These are phyloP conservation scores for Suillus occidentalis DNA, from an alignment of 768 basidiomycete genomes.

Conservation along the genomic window DNA sequence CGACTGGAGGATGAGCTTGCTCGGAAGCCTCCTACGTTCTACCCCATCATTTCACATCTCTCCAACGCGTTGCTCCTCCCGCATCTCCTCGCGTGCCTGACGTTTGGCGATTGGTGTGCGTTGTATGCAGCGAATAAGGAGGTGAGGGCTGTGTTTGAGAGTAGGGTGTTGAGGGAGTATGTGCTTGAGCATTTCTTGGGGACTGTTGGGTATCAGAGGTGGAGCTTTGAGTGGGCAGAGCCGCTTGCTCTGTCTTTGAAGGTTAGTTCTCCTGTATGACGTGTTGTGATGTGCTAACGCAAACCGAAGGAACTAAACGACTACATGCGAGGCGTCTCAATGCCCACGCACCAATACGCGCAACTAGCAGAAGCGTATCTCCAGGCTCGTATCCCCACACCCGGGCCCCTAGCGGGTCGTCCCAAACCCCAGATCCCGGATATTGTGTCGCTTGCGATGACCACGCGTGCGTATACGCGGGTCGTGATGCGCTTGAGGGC, in stretches of 20 bases:
- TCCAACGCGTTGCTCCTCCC: conserved; percentile 51
- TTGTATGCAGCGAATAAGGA: conserved; percentile 57
- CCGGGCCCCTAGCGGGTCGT: conserved; percentile 35
- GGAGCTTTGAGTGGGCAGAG: conserved; percentile 56
- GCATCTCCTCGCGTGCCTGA: conserved; percentile 54
- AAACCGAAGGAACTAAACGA: conserved; percentile 67
- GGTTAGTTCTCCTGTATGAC: conserved; percentile 38
- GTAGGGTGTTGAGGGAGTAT: conserved; percentile 53
- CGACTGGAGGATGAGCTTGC: conserved; percentile 13
- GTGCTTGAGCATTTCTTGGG: conserved; percentile 68
- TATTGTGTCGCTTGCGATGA: conserved; percentile 53
- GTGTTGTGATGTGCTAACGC: conserved; percentile 10
- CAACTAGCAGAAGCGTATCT: conserved; percentile 58
- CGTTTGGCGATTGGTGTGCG: conserved; percentile 73
- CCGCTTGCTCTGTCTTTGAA: conserved; percentile 62
- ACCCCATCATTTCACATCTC: conserved; percentile 60
- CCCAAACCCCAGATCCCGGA: conserved; percentile 38
- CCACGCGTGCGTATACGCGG: conserved; percentile 76
- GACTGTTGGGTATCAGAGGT: conserved; percentile 71
- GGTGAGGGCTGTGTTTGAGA: conserved; percentile 52
- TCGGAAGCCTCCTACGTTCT: conserved; percentile 33
- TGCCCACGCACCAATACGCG: conserved; percentile 73
- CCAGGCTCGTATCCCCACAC: conserved; percentile 40
- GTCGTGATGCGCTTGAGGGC: conserved; percentile 75
- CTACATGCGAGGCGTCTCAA: conserved; percentile 77